phyloP scores from a whole-genome alignment of 164 flowering plant genomes.

The Hamamelis virginiana region DNA sequence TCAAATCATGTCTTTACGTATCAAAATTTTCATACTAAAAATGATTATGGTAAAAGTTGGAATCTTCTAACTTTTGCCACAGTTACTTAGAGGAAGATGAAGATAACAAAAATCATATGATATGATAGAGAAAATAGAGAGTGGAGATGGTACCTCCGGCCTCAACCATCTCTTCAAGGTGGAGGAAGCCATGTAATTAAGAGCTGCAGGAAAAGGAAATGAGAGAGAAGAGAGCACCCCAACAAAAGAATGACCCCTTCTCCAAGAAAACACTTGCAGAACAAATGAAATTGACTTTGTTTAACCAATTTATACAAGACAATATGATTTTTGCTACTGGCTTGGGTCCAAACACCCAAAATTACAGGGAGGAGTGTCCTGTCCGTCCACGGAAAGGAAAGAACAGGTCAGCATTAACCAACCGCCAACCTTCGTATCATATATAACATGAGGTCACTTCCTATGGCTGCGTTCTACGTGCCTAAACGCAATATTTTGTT shows the following conservation, averaged over 20 bases:
- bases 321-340: not conserved
- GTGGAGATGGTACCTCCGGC: conserved; percentile 29
- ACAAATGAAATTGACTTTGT: not conserved
- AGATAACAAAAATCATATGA: too few relatives aligned
- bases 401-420: not conserved
- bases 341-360: not conserved
- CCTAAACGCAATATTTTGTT: too few relatives aligned
- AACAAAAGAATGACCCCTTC: conserved; percentile 7
- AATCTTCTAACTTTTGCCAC: too few relatives aligned
- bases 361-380: not conserved
- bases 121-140: not conserved
- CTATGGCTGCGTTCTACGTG: too few relatives aligned
- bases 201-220: not conserved
- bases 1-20: too few relatives aligned
- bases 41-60: too few relatives aligned
- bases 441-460: too few relatives aligned
- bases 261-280: not conserved
- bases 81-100: too few relatives aligned
- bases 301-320: not conserved
- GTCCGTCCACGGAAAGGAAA: not conserved
- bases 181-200: conserved; percentile 9
- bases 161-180: conserved; percentile 24
- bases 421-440: too few relatives aligned
- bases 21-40: too few relatives aligned
- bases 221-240: not conserved